phyloP scores from a whole-genome alignment of 805 yeast genomes.

The Saccharomycopsis guyanensis region DNA sequence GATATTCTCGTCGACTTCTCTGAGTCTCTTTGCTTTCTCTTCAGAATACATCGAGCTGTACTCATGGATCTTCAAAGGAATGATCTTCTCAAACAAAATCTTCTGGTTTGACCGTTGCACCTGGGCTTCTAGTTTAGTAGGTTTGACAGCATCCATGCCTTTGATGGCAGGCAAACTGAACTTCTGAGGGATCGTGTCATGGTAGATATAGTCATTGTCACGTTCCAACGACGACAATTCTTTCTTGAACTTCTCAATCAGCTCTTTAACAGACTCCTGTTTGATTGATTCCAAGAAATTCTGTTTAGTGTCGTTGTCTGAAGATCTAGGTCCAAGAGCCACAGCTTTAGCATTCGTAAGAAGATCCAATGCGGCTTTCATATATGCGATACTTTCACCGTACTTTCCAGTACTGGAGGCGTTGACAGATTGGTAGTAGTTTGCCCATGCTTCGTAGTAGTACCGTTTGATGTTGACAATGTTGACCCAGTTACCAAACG shows the following conservation, averaged over 20 bases:
- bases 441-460: slow-evolving; percentile 53
- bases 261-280: slow-evolving; percentile 27
- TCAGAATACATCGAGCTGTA: slow-evolving; percentile 83
- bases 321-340: slow-evolving; percentile 10
- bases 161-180: slow-evolving; percentile 58
- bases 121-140: slow-evolving; percentile 42
- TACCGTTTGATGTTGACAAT: slow-evolving; percentile 43
- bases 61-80: slow-evolving; percentile 85
- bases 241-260: slow-evolving; percentile 28
- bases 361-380: slow-evolving; percentile 7
- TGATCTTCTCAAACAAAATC: slow-evolving; percentile 67
- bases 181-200: slow-evolving; percentile 60
- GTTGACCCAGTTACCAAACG: slow-evolving; percentile 38
- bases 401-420: slow-evolving; percentile 40
- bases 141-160: slow-evolving; percentile 60
- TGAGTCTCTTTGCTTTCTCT: slow-evolving; percentile 68
- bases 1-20: slow-evolving; percentile 65
- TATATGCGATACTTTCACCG: slow-evolving; percentile 71
- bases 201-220: slow-evolving; percentile 87
- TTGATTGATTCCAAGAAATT: slow-evolving; percentile 24
- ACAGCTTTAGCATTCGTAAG: slow-evolving; percentile 40
- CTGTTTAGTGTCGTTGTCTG: slow-evolving; percentile 10
- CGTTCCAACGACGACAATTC: slow-evolving; percentile 43
- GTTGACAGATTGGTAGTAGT: slow-evolving; percentile 49
- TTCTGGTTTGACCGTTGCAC: slow-evolving; percentile 32